Evolutionary conservation across 2,329 filamentous ascomycete genomes (phyloP).

Genomic region (Phoma sp.): DNA sequence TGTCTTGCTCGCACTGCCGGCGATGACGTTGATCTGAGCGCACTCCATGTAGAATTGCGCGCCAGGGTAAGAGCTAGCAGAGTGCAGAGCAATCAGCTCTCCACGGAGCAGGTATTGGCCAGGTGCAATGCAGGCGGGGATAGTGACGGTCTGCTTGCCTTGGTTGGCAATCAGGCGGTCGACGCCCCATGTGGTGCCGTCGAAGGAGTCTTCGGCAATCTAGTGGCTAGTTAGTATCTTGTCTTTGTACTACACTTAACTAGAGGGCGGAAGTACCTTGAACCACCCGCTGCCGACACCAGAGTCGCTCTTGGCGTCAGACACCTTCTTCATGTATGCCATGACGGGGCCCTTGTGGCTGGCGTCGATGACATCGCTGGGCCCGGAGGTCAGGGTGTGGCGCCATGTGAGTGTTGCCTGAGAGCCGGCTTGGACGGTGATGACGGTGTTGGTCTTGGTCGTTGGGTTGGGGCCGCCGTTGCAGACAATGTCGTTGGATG

Average conservation of each 20-base stretch:
- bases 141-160: slow-evolving; percentile 51
- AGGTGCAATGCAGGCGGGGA: slow-evolving; percentile 46
- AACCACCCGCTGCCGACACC: slow-evolving; percentile 36
- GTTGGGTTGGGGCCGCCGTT: slow-evolving; percentile 63
- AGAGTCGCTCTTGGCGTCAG: slow-evolving; percentile 50
- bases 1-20: slow-evolving; percentile 34
- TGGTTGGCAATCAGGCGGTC: slow-evolving; percentile 47
- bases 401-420: slow-evolving; percentile 63
- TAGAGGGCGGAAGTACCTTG: slow-evolving; percentile 12
- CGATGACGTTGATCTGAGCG: slow-evolving; percentile 43
- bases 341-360: slow-evolving; percentile 63
- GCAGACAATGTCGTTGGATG: slow-evolving; percentile 61
- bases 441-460: slow-evolving; percentile 38
- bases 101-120: slow-evolving; percentile 52
- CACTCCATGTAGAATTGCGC: slow-evolving; percentile 53
- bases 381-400: slow-evolving; percentile 58
- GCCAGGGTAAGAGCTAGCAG: slow-evolving; percentile 39
- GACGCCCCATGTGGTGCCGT: slow-evolving; percentile 44
- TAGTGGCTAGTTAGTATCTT: slow-evolving; percentile 35
- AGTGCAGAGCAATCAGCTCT: slow-evolving; percentile 54
- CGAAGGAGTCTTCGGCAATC: slow-evolving; percentile 48
- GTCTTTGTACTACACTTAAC: too few species aligned
- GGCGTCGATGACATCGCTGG: slow-evolving; percentile 62
- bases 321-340: slow-evolving; percentile 64
- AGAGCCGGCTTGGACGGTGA: slow-evolving; percentile 53